Percentiles rank a stretch among this genome's conserved stretches.
These are phyloP conservation scores for Allantophomopsis lycopodina DNA, from an alignment of 2,329 filamentous ascomycete genomes.

Conservation along the genomic window DNA sequence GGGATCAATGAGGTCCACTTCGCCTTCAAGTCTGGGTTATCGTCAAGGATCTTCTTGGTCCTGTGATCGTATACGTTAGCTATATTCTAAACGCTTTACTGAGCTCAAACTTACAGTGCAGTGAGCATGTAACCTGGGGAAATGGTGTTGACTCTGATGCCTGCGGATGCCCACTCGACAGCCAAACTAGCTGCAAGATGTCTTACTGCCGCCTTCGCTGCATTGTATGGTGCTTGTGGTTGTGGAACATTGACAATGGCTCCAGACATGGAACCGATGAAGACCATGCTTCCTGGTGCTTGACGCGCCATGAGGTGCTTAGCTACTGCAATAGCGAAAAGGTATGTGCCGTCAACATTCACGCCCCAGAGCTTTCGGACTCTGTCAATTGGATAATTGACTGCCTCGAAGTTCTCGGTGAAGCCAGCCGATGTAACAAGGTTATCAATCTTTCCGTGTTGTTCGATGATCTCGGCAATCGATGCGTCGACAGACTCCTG, in stretches of 20 bases:
- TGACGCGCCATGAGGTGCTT: constrained; percentile 80
- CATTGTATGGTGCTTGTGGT: constrained; percentile 87
- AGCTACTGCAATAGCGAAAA: constrained; percentile 74
- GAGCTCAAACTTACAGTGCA: constrained; percentile 51
- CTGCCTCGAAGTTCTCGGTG: constrained; percentile 88
- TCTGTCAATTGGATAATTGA: constrained; percentile 79
- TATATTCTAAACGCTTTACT: too few species aligned
- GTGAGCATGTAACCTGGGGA: constrained; percentile 95
- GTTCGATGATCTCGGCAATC: constrained; percentile 52
- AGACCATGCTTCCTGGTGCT: constrained; percentile 71
- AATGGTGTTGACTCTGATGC: constrained; percentile 90
- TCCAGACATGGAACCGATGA: constrained; percentile 93
- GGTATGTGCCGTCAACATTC: constrained; percentile 85
- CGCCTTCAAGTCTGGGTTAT: constrained; percentile 78
- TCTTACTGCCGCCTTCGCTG: constrained; percentile 80
- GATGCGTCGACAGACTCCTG: constrained; percentile 65
- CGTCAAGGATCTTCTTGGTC: constrained; percentile 86
- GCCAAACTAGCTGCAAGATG: constrained; percentile 80
- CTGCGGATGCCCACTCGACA: constrained; percentile 82
- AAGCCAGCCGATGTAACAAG: constrained; percentile 95
- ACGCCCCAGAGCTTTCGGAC: constrained; percentile 90
- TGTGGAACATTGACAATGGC: constrained; percentile 91
- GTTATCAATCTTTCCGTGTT: constrained; percentile 76
- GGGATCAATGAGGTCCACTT: constrained; percentile 91
- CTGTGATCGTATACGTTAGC: constrained; percentile 25